phyloP scores from a whole-genome alignment of 1,139 yeast genomes.

The Magnusiomyces fungicola region DNA sequence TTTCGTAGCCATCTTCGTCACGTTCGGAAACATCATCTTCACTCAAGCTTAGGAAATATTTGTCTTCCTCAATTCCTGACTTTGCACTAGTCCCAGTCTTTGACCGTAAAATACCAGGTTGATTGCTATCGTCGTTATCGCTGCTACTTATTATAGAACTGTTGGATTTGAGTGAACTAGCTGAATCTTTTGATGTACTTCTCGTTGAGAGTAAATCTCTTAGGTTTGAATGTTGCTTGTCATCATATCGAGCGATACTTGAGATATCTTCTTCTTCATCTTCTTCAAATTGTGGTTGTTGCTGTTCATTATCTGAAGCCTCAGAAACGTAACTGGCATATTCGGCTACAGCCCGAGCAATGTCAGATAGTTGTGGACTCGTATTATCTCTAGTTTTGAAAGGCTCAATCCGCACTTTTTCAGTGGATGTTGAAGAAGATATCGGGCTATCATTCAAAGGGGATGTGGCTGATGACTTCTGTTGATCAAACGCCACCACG shows the following conservation, averaged over 20 bases:
- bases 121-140: not conserved
- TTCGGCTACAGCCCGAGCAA: slow-evolving; percentile 1
- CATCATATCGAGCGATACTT: no score
- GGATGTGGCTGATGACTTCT: no score
- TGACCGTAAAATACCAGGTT: not conserved
- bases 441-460: no score
- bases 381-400: no score
- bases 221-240: no score
- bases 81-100: no score
- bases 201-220: no score
- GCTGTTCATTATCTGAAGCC: not conserved
- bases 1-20: not conserved
- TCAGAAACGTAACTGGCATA: slow-evolving; percentile 5
- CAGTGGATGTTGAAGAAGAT: no score
- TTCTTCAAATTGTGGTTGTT: not conserved
- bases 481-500: no score
- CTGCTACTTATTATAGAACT: not conserved
- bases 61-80: no score
- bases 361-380: slow-evolving; percentile 1
- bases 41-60: not conserved
- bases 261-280: not conserved
- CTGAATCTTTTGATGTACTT: not conserved
- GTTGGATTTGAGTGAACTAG: not conserved
- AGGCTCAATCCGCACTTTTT: no score
- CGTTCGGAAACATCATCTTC: not conserved